Percentiles rank a stretch among this genome's conserved stretches.
These are phyloP conservation scores for Heliamphora pulchella DNA, from an alignment of 179 eudicot species.

Conservation along the genomic window DNA sequence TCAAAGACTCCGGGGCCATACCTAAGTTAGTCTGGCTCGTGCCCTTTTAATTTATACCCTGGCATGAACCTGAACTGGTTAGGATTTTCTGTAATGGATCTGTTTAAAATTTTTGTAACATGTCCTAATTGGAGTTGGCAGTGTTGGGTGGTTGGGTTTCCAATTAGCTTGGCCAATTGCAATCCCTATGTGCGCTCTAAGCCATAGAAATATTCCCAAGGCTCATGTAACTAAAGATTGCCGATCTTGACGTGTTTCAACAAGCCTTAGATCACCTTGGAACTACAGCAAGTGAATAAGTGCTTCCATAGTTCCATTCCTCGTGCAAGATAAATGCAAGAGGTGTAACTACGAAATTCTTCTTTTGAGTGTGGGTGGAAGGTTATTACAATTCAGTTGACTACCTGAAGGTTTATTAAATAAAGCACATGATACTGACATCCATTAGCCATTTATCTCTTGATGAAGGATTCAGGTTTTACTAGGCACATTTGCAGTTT, in stretches of 20 bases:
- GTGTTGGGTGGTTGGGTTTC: not conserved
- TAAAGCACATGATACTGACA: not conserved
- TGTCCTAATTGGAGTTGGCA: not conserved
- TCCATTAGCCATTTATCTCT: not conserved
- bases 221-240: not conserved
- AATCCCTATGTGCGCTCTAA: not conserved
- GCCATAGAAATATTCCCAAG: not conserved
- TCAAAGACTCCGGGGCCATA: not conserved
- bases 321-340: not conserved
- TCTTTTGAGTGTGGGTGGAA: not conserved
- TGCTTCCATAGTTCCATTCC: not conserved
- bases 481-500: not conserved
- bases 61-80: not conserved
- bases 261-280: not conserved
- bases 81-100: not conserved
- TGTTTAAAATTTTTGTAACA: not conserved
- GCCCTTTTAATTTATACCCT: not conserved
- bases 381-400: not conserved
- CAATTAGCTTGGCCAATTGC: not conserved
- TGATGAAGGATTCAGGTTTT: not conserved
- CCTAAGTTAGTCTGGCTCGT: not conserved
- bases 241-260: not conserved
- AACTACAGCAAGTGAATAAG: not conserved
- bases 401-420: not conserved
- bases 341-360: constrained; percentile 2